Evolutionary conservation across 306 rosid genomes (phyloP).

Genomic region (Carpinus viminea): DNA sequence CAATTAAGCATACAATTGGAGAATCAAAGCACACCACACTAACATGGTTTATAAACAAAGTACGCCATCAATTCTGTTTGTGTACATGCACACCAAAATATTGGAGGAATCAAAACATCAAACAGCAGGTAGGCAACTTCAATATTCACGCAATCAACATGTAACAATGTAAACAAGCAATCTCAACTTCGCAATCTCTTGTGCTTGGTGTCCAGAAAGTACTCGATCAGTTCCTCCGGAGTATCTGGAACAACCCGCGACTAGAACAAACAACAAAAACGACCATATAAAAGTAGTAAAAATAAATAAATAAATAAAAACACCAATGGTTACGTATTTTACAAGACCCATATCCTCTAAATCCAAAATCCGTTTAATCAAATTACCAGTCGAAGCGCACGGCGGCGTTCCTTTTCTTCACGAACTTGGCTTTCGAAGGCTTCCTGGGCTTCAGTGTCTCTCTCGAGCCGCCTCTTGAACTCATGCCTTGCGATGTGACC

Average conservation of each 20-base stretch:
- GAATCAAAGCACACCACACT: background rate
- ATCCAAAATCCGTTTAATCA: background rate
- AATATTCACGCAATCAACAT: background rate
- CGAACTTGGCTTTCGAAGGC: conserved; percentile 65
- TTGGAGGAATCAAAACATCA: conserved; percentile 1
- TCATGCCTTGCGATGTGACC: conserved; percentile 77
- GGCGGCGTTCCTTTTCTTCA: conserved; percentile 82
- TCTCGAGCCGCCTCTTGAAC: conserved; percentile 68
- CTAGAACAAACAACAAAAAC: conserved; percentile 26
- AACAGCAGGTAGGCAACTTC: background rate
- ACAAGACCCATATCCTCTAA: background rate
- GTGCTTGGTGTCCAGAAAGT: conserved; percentile 88
- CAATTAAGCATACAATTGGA: background rate
- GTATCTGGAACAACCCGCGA: conserved; percentile 72
- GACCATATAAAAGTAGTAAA: background rate
- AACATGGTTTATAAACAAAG: background rate
- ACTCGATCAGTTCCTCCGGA: conserved; percentile 62
- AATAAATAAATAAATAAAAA: background rate
- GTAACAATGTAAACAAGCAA: conserved; percentile 17
- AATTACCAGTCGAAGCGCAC: conserved; percentile 60
- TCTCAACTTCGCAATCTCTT: conserved; percentile 77
- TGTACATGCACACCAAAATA: background rate
- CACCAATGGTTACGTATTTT: background rate
- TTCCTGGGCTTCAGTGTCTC: conserved; percentile 80
- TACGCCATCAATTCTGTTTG: background rate